Percentiles rank a stretch among this genome's conserved stretches.
Conservation (phyloP, 2,329 filamentous ascomycete species). For the Didymella segeticola region DNA sequence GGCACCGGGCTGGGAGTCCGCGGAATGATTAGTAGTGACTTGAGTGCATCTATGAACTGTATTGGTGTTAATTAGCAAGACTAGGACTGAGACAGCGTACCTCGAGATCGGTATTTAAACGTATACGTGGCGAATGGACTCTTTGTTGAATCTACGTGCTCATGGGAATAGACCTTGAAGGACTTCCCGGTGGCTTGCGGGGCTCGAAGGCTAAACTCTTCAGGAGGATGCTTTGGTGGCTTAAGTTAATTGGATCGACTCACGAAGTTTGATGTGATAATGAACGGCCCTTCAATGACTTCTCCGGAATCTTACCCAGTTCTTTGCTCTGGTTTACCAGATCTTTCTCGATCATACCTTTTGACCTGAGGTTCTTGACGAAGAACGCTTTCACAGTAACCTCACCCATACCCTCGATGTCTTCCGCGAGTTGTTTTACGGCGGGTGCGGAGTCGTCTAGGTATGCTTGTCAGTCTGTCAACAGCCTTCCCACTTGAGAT, state of each 20-base stretch:
- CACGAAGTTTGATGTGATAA: slow-evolving; percentile 23
- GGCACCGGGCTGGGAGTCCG: slow-evolving; percentile 34
- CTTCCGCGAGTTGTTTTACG: slow-evolving; percentile 3
- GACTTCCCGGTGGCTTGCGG: neutral
- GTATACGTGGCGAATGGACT: slow-evolving; percentile 22
- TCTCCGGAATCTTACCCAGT: slow-evolving; percentile 23
- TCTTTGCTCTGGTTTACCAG: neutral
- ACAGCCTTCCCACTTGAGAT: neutral
- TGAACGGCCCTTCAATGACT: slow-evolving; percentile 27
- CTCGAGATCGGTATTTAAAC: slow-evolving; percentile 32
- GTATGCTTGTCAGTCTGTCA: neutral
- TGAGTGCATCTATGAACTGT: slow-evolving; percentile 27
- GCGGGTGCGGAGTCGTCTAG: slow-evolving; percentile 11
- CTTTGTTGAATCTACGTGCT: neutral
- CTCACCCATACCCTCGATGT: slow-evolving; percentile 20
- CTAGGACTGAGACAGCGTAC: neutral
- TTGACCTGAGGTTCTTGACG: slow-evolving; percentile 8
- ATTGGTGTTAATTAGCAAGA: neutral
- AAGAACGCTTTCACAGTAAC: slow-evolving; percentile 21
- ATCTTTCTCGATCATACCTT: neutral
- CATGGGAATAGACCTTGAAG: neutral
- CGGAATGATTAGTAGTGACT: slow-evolving; percentile 43
- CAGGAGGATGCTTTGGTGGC: neutral
- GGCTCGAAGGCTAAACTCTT: neutral
- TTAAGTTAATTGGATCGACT: neutral